A percentile compares a stretch with the other conserved stretches of the same genome.
phyloP scores from a whole-genome alignment of 1,284 basidiomycete genomes.

The Athelia sp. region DNA sequence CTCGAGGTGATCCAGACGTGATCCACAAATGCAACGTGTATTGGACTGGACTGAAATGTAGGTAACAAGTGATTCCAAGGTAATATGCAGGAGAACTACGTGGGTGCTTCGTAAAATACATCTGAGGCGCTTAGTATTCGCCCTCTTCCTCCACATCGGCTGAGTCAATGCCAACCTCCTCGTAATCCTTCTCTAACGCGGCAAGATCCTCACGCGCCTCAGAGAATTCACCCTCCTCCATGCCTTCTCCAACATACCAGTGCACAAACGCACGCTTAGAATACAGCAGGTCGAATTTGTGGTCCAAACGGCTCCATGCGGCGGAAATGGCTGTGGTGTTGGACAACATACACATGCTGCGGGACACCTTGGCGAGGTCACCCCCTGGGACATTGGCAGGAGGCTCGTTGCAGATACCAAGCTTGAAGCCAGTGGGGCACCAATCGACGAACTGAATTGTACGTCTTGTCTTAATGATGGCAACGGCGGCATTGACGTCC shows the following conservation, averaged over 20 bases:
- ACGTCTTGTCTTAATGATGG: conserved; percentile 83
- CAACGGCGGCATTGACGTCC: conserved; percentile 84
- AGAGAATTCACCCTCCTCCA: conserved; percentile 99
- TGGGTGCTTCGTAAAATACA: conserved; percentile 22
- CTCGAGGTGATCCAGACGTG: not conserved
- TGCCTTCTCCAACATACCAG: conserved; percentile 97
- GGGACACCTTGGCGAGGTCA: conserved; percentile 83
- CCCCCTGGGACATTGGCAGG: conserved; percentile 82
- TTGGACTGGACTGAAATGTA: not conserved
- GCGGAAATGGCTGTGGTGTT: conserved; percentile 84
- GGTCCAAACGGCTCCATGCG: conserved; percentile 88
- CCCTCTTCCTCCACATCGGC: conserved; percentile 77
- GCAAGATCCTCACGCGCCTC: conserved; percentile 97
- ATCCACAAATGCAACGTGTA: not conserved
- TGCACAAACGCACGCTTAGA: conserved; percentile 91
- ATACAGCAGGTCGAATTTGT: conserved; percentile 94
- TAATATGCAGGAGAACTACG: conserved; percentile 16
- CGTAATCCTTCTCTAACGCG: conserved; percentile 95
- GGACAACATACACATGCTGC: conserved; percentile 88
- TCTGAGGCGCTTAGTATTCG: conserved; percentile 53
- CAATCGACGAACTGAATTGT: conserved; percentile 85
- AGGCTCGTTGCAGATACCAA: conserved; percentile 89
- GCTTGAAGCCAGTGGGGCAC: conserved; percentile 90
- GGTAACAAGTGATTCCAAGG: conserved; percentile 2
- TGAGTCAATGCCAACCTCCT: conserved; percentile 91